Evolutionary conservation across 1,284 basidiomycete genomes (phyloP).

Genomic region (Fomitopsis schrenkii): DNA sequence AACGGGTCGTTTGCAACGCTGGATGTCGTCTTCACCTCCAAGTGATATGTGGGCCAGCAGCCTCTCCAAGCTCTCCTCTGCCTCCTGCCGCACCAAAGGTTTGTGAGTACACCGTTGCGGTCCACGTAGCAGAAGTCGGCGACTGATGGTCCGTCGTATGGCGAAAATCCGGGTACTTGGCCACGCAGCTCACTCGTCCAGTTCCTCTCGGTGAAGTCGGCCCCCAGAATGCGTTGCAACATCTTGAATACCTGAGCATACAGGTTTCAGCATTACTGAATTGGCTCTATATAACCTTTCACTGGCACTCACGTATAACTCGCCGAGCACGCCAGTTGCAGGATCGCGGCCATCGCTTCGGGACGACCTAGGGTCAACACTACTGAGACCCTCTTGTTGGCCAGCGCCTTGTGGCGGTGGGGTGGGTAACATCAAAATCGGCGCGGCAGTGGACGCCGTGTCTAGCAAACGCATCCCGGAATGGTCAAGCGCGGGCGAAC

Average conservation of each 20-base stretch:
- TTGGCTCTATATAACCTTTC: no score
- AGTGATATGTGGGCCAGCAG: background rate
- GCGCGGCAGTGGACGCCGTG: no score
- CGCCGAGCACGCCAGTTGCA: background rate
- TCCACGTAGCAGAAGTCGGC: background rate
- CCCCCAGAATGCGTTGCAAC: background rate
- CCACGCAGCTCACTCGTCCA: slow-evolving; percentile 1
- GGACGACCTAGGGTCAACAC: no score
- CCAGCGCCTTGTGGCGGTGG: no score
- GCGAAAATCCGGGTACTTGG: background rate
- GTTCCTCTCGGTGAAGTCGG: background rate
- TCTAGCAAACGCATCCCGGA: no score
- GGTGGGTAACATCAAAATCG: no score
- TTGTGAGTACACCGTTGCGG: background rate
- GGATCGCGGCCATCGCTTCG: background rate
- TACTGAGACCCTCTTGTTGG: no score
- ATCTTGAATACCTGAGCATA: background rate
- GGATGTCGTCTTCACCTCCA: background rate
- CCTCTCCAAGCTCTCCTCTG: background rate
- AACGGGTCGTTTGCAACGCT: background rate
- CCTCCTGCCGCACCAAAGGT: background rate
- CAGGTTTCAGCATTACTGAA: background rate
- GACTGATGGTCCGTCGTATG: background rate
- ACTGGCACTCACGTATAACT: background rate
- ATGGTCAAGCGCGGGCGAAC: no score